A percentile compares a stretch with the other conserved stretches of the same genome.
These are phyloP conservation scores for Elaeis oleifera DNA, from an alignment of 202 grass and related monocot species.

Conservation along the genomic window DNA sequence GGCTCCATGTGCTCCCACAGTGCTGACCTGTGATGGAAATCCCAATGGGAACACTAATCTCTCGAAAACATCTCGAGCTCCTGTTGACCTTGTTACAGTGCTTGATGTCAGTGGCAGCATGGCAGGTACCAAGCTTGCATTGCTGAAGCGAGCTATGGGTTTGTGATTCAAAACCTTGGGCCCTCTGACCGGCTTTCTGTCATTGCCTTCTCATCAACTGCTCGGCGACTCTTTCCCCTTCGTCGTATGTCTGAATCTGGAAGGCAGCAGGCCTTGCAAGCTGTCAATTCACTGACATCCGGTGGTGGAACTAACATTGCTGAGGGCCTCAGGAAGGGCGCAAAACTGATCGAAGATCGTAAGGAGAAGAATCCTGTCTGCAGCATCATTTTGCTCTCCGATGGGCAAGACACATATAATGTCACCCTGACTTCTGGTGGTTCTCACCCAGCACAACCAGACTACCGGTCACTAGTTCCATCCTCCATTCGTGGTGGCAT, in stretches of 20 bases:
- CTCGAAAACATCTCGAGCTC: slow-evolving; percentile 1
- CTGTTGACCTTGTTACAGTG: slow-evolving; percentile 8
- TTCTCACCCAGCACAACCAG: neutral
- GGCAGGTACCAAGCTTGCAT: slow-evolving; percentile 14
- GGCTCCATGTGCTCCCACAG: slow-evolving; percentile 41
- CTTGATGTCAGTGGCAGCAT: slow-evolving; percentile 20
- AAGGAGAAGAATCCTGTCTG: slow-evolving; percentile 20
- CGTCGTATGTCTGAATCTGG: slow-evolving; percentile 7
- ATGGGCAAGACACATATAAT: slow-evolving; percentile 17
- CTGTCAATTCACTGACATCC: slow-evolving; percentile 18
- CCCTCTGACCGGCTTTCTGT: slow-evolving; percentile 10
- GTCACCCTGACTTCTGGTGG: neutral
- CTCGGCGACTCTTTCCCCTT: slow-evolving; percentile 5
- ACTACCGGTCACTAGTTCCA: slow-evolving; percentile 1
- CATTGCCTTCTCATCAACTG: slow-evolving; percentile 16
- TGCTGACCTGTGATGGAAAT: slow-evolving; percentile 13
- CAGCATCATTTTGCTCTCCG: slow-evolving; percentile 19
- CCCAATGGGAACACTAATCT: neutral
- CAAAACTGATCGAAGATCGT: slow-evolving; percentile 11
- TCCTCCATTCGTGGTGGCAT: neutral
- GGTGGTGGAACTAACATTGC: slow-evolving; percentile 23
- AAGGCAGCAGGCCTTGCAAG: slow-evolving; percentile 17
- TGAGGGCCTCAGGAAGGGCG: slow-evolving; percentile 16
- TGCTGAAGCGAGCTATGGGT: slow-evolving; percentile 12
- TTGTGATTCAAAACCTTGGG: slow-evolving; percentile 17